phyloP scores from a whole-genome alignment of 2,329 filamentous ascomycete species.

The Fusarium cicatricum region DNA sequence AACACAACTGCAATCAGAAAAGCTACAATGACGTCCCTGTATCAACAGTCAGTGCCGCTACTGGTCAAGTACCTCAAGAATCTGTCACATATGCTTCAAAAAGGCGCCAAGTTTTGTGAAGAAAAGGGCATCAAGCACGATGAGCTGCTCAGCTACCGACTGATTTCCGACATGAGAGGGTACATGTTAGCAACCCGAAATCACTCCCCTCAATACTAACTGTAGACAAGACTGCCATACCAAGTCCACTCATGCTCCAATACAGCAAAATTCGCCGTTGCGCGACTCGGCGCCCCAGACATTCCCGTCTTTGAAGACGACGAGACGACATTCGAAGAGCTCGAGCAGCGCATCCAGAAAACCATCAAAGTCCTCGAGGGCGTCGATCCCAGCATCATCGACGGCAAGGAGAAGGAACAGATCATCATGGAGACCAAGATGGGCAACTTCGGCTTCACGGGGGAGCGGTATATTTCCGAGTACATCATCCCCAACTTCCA shows the following conservation, averaged over 20 bases:
- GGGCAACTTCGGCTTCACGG: slow-evolving; percentile 43
- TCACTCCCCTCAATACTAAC: neutral
- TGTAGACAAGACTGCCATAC: slow-evolving; percentile 34
- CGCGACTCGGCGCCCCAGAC: slow-evolving; percentile 28
- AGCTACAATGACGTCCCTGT: slow-evolving; percentile 34
- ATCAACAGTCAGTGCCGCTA: slow-evolving; percentile 39
- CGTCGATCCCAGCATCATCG: slow-evolving; percentile 34
- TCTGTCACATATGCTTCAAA: slow-evolving; percentile 37
- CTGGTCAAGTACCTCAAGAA: slow-evolving; percentile 42
- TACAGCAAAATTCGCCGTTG: slow-evolving; percentile 34
- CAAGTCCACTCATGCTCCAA: slow-evolving; percentile 40
- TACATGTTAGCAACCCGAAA: neutral
- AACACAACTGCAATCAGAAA: neutral
- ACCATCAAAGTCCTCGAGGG: slow-evolving; percentile 44
- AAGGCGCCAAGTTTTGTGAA: slow-evolving; percentile 25
- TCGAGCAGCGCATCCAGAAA: slow-evolving; percentile 40
- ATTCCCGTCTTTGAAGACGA: slow-evolving; percentile 32
- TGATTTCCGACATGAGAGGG: slow-evolving; percentile 37
- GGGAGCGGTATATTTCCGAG: slow-evolving; percentile 51
- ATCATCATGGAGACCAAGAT: slow-evolving; percentile 37
- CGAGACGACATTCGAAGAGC: slow-evolving; percentile 44
- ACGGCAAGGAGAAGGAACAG: slow-evolving; percentile 36
- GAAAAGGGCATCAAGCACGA: slow-evolving; percentile 36
- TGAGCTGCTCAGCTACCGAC: slow-evolving; percentile 27
- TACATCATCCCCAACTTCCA: slow-evolving; percentile 66